These are phyloP conservation scores for Lepidium africanum DNA, from an alignment of 345 rosid species.

Conservation along the genomic window DNA sequence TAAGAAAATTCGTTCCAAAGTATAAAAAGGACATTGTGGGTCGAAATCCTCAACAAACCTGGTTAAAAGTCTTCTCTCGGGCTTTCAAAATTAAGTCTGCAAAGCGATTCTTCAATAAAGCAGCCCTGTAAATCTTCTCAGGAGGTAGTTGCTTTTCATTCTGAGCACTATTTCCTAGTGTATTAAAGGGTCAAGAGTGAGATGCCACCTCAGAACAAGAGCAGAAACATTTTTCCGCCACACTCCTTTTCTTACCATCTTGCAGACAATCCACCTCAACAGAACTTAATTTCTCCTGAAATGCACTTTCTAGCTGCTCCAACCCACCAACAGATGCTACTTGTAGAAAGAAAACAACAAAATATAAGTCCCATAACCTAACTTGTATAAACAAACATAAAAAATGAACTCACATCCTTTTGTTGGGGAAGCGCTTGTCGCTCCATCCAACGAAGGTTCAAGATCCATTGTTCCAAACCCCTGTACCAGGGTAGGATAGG, in stretches of 20 bases:
- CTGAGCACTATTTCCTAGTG: constrained; percentile 76
- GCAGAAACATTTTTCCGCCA: constrained; percentile 33
- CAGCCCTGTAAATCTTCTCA: constrained; percentile 81
- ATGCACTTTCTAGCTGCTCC: constrained; percentile 32
- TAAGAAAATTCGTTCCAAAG: background rate
- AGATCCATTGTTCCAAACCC: constrained; percentile 7
- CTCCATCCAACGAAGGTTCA: constrained; percentile 14
- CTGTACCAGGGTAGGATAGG: background rate
- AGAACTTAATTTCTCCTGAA: constrained; percentile 32
- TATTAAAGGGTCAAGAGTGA: constrained; percentile 47
- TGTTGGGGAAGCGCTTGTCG: constrained; percentile 4
- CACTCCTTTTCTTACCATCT: constrained; percentile 66
- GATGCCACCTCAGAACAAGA: constrained; percentile 46
- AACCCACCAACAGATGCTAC: constrained; percentile 39
- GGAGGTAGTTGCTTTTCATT: constrained; percentile 86
- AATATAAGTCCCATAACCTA: background rate
- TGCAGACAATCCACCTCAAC: constrained; percentile 35
- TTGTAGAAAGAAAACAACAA: background rate
- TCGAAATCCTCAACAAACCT: constrained; percentile 37
- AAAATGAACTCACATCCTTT: constrained; percentile 10
- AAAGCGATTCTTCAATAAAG: constrained; percentile 65
- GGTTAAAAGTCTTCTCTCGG: constrained; percentile 65
- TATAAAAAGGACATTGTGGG: background rate
- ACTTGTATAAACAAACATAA: background rate
- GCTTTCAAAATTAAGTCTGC: constrained; percentile 86